These are phyloP conservation scores for Dicorynia guianensis DNA, from an alignment of 306 rosid genomes.

Conservation along the genomic window DNA sequence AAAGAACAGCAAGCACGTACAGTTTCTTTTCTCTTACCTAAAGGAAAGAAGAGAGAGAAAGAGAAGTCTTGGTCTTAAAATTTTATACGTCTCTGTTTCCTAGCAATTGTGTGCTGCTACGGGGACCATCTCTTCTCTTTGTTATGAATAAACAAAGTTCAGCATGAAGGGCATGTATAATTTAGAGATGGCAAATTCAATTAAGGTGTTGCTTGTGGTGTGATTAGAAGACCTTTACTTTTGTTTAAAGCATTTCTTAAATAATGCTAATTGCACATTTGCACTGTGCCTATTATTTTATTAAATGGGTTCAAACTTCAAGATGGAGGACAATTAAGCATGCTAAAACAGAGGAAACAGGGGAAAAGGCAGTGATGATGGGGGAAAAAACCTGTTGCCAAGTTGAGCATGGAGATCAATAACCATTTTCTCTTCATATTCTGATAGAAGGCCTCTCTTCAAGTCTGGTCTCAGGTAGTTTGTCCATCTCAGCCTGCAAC, in stretches of 20 bases:
- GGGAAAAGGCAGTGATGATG: neutral
- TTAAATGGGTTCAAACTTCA: neutral
- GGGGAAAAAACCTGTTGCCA: constrained; percentile 75
- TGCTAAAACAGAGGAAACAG: constrained; percentile 34
- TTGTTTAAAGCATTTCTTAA: constrained; percentile 26
- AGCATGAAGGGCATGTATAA: constrained; percentile 27
- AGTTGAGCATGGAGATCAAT: constrained; percentile 96
- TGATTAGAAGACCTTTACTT: constrained; percentile 21
- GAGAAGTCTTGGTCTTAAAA: neutral
- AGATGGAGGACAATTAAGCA: constrained; percentile 16
- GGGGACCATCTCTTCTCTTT: constrained; percentile 32
- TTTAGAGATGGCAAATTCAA: constrained; percentile 28
- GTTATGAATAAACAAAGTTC: constrained; percentile 30
- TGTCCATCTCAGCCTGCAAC: constrained; percentile 97
- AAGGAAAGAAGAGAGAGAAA: neutral
- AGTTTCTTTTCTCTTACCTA: neutral
- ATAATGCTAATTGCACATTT: constrained; percentile 1
- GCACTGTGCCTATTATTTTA: constrained; percentile 14
- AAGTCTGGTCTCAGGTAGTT: constrained; percentile 91
- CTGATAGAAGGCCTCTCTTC: constrained; percentile 92
- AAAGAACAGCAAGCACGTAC: constrained; percentile 36
- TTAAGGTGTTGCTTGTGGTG: constrained; percentile 31
- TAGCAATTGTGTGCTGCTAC: neutral
- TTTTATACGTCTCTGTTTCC: constrained; percentile 26
- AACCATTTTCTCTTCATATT: constrained; percentile 81